Conservation (phyloP, 805 yeast species). For the Starmerella sirachaensis region DNA sequence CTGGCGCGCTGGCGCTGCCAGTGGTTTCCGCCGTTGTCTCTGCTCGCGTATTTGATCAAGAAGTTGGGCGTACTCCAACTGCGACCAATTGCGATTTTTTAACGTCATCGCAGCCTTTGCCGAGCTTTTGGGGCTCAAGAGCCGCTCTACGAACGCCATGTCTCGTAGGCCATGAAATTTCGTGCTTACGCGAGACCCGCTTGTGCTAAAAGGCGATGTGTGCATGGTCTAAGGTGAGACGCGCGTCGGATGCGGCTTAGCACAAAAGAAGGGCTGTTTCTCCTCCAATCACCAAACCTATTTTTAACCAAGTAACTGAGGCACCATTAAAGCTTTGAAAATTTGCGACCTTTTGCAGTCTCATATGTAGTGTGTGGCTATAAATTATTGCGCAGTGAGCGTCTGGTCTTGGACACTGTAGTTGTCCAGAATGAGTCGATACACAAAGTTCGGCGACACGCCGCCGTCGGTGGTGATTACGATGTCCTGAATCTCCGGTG, state of each 20-base stretch:
- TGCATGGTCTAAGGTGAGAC: not conserved
- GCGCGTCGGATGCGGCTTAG: no score
- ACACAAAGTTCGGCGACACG: slow-evolving; percentile 88
- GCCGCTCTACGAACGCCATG: slow-evolving; percentile 4
- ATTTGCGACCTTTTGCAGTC: no score
- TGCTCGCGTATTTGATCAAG: slow-evolving; percentile 4
- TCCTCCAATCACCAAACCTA: no score
- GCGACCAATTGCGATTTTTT: slow-evolving; percentile 6
- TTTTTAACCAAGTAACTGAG: not conserved
- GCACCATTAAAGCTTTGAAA: no score
- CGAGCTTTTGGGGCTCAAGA: slow-evolving; percentile 7
- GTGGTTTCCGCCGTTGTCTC: not conserved
- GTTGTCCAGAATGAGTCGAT: slow-evolving; percentile 88
- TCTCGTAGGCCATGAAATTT: slow-evolving; percentile 3
- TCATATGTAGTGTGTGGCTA: no score
- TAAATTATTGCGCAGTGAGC: no score
- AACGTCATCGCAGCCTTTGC: slow-evolving; percentile 7
- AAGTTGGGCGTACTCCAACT: slow-evolving; percentile 7
- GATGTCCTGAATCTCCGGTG: slow-evolving; percentile 89
- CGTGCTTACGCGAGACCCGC: slow-evolving; percentile 1
- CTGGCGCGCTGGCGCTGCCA: slow-evolving; percentile 2
- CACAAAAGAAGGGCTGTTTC: no score
- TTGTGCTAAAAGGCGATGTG: not conserved
- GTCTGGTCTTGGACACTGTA: slow-evolving; percentile 65
- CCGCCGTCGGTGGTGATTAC: slow-evolving; percentile 95